Percentiles rank a stretch among this genome's conserved stretches.
Evolutionary conservation across 108 stramenopile genomes (phyloP).

Genomic region (Cyclotella atomus): DNA sequence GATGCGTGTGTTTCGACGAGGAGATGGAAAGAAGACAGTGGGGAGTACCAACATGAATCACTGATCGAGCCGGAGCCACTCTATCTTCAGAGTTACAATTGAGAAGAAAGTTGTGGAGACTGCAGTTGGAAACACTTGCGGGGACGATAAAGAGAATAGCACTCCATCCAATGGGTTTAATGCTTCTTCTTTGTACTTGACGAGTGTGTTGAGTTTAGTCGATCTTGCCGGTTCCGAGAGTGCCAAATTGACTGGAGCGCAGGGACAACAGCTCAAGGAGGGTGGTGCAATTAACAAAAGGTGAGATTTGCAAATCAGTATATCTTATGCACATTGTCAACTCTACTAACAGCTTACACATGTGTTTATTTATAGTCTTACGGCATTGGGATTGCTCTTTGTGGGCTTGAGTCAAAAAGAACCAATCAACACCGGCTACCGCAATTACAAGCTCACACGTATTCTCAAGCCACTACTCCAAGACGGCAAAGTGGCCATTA

Average conservation of each 20-base stretch:
- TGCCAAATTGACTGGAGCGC: slow-evolving; percentile 92
- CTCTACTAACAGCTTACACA: background rate
- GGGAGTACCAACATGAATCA: slow-evolving; percentile 96
- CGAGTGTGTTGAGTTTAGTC: slow-evolving; percentile 77
- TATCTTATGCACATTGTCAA: background rate
- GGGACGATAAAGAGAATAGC: background rate
- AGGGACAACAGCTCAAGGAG: slow-evolving; percentile 95
- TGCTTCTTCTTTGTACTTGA: background rate
- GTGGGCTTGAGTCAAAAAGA: slow-evolving; percentile 86
- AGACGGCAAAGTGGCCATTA: slow-evolving; percentile 92
- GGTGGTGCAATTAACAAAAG: slow-evolving; percentile 97
- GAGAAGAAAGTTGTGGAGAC: slow-evolving; percentile 52
- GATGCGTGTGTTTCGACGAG: slow-evolving; percentile 70
- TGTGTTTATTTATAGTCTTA: slow-evolving; percentile 65
- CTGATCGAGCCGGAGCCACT: slow-evolving; percentile 92
- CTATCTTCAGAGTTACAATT: slow-evolving; percentile 92
- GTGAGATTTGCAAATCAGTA: slow-evolving; percentile 24
- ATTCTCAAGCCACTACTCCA: slow-evolving; percentile 95
- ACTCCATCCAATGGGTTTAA: background rate
- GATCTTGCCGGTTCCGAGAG: slow-evolving; percentile 94
- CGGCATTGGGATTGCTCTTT: slow-evolving; percentile 97
- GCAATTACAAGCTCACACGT: slow-evolving; percentile 96
- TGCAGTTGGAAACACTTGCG: background rate
- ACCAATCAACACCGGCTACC: slow-evolving; percentile 69
- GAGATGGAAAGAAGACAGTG: slow-evolving; percentile 86